Base-by-base conservation (phyloP, 805 yeast species). In the Ogataea glucozyma region DNA sequence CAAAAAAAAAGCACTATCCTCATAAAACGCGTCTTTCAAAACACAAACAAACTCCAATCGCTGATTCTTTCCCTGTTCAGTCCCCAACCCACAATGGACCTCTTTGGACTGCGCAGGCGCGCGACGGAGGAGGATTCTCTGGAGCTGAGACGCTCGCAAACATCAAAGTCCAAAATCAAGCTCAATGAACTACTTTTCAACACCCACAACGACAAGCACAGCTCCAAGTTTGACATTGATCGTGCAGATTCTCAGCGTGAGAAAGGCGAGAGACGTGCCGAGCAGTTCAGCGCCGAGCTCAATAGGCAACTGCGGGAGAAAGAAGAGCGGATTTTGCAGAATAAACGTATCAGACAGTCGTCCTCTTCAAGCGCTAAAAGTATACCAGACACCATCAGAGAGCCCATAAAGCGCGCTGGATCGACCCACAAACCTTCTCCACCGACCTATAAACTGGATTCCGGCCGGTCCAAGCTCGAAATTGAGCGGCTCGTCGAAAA, bases 221-320 rank as follows among this genome's bases (percentile, higher is more conserved):
- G n/a, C 8, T 34, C 35, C 18, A 23, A 22, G 31, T 35, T 47
- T 21, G 42, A 41, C 19, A 31, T 38, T n/a, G 52, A 41, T 9
- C 27, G 40, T 23, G 43, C 47, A 2, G 44, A 40, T 12, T 16
- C 27, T 14, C 31, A 35, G 3, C 41, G 47, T 26, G 48, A 47
- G 24, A 32, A 29, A 16, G 38, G 40, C 23, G 46, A 52, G 24
- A 42, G 36, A 16, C 41, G 44, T 23, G 48, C 47, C 9, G 47
- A 44, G 16, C 43, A 47, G 41, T 46, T 52, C 34, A 46, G 45
- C 43, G 38, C 37, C 17, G 51, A 47, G 40, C 39, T 52, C 18
- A 49, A 52, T 36, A 31, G 49, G 22, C 49, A 52, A 30, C 22
- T 52, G 22, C 46, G 44, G 24, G 53, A 49, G 42, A 52, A 52